A percentile compares a stretch with the other conserved stretches of the same genome.
Evolutionary conservation across 495 filamentous ascomycete species (phyloP).

Genomic region (Choiromyces venosus): DNA sequence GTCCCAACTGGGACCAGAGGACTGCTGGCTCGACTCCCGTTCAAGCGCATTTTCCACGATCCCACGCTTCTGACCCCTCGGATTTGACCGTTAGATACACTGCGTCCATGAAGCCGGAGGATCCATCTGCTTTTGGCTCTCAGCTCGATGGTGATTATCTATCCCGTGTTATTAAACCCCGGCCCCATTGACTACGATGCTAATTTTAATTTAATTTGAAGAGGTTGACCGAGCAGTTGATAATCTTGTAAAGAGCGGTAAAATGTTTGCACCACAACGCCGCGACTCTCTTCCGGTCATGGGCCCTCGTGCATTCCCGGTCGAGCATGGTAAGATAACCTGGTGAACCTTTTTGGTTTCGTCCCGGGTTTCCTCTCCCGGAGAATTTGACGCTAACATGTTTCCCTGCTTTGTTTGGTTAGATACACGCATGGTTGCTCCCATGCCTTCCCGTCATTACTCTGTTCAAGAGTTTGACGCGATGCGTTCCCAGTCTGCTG

Average conservation of each 20-base stretch:
- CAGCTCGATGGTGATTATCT: constrained; percentile 80
- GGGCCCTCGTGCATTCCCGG: constrained; percentile 58
- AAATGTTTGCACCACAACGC: constrained; percentile 74
- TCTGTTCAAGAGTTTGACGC: constrained; percentile 75
- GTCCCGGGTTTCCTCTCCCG: not conserved
- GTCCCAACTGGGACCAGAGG: constrained; percentile 74
- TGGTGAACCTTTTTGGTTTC: not conserved
- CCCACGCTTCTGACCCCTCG: constrained; percentile 24
- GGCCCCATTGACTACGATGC: constrained; percentile 6
- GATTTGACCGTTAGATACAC: constrained; percentile 57
- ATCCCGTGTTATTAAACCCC: constrained; percentile 1
- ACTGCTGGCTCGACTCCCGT: constrained; percentile 37
- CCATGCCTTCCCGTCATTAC: constrained; percentile 59
- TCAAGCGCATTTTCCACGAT: constrained; percentile 31
- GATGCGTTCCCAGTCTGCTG: constrained; percentile 62
- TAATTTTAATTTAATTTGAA: constrained; percentile 44
- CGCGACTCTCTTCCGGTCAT: constrained; percentile 80
- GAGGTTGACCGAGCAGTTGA: constrained; percentile 96
- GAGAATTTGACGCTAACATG: constrained; percentile 1
- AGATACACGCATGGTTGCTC: constrained; percentile 39
- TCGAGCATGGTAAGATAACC: constrained; percentile 47
- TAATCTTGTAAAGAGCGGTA: constrained; percentile 91
- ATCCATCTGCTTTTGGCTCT: constrained; percentile 71
- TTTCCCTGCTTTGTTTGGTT: not conserved
- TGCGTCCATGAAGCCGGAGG: constrained; percentile 71